Base-by-base conservation (phyloP, 441 rosid genomes). In the Manihot esculenta region DNA sequence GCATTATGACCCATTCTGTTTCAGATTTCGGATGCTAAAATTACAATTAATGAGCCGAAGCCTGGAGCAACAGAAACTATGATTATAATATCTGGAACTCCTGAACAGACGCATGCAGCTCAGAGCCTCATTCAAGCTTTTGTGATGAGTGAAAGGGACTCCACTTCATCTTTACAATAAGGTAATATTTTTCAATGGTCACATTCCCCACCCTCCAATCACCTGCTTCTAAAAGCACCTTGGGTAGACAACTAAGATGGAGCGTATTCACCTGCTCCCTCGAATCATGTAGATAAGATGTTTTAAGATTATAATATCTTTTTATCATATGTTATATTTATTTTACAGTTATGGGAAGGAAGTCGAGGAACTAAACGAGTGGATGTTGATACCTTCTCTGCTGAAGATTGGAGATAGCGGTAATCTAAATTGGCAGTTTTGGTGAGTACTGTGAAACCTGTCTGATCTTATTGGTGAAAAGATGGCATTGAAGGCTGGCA, bases 71-170 rank as follows among this genome's bases (percentile, higher is more conserved):
- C 84, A 0, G 97, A 89, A 72, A 89, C 91, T 26, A 81, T 74
- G 41, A 87, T 91, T 64, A 76, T 83, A 62, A 88, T 91, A 84
- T 87, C 94, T n/a, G 94, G 97, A 71, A 87, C 92, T 38, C 97
- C 97, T 11, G 97, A 91, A 70, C 92, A 91, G 81, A 87, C 92
- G 3, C 88, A 91, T 68, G 97, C 97, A 12, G 97, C 97, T 5
- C 97, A 90, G 78, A 82, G 88, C 81, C 92, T 91, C 67, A 87
- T 91, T 79, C 97, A 89, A 75, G 92, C 97, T 51, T 91, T 91
- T 72, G 97, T 91, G 7, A 79, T 87, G 84, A 84, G 87, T 66
- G 97, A 91, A 74, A 80, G 81, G 30, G 86, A 89, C 73, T 66
- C 86, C 33, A 47, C 76, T 71, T 83, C 83, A 82, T 65, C 68